phyloP scores from a whole-genome alignment of 2,329 filamentous ascomycete genomes.

The Epichloe amarillans region DNA sequence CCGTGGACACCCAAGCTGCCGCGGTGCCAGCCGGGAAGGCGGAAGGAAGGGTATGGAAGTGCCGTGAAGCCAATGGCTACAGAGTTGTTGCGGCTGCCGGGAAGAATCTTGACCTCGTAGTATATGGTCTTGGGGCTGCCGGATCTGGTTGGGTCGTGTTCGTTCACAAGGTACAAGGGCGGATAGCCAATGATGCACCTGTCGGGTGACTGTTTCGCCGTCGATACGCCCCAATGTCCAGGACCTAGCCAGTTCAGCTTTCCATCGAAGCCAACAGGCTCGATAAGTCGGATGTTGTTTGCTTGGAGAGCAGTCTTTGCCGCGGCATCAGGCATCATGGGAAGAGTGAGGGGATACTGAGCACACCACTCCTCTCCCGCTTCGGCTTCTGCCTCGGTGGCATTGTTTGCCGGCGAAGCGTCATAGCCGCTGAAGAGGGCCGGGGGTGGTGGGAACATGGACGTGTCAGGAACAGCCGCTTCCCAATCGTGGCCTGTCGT shows the following conservation, averaged over 20 bases:
- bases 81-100: slow-evolving; percentile 30
- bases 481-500: slow-evolving; percentile 53
- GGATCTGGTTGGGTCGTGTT: slow-evolving; percentile 41
- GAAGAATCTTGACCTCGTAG: slow-evolving; percentile 52
- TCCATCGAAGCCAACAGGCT: slow-evolving; percentile 35
- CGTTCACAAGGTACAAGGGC: slow-evolving; percentile 50
- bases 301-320: slow-evolving; percentile 33
- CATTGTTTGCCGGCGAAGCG: slow-evolving; percentile 55
- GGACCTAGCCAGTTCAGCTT: slow-evolving; percentile 29
- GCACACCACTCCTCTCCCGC: slow-evolving; percentile 54
- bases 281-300: slow-evolving; percentile 41
- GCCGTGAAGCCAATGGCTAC: slow-evolving; percentile 59
- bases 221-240: slow-evolving; percentile 38
- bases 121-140: slow-evolving; percentile 43
- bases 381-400: slow-evolving; percentile 48
- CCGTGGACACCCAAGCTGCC: slow-evolving; percentile 64
- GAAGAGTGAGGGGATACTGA: slow-evolving; percentile 44
- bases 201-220: slow-evolving; percentile 37
- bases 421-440: slow-evolving; percentile 51
- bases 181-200: slow-evolving; percentile 53
- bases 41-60: slow-evolving; percentile 63
- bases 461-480: slow-evolving; percentile 55
- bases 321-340: slow-evolving; percentile 34
- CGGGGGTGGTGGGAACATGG: slow-evolving; percentile 60
- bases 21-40: slow-evolving; percentile 71